Evolutionary conservation across 176 grass and related monocot species (phyloP).

Genomic region (Ensete glaucum): DNA sequence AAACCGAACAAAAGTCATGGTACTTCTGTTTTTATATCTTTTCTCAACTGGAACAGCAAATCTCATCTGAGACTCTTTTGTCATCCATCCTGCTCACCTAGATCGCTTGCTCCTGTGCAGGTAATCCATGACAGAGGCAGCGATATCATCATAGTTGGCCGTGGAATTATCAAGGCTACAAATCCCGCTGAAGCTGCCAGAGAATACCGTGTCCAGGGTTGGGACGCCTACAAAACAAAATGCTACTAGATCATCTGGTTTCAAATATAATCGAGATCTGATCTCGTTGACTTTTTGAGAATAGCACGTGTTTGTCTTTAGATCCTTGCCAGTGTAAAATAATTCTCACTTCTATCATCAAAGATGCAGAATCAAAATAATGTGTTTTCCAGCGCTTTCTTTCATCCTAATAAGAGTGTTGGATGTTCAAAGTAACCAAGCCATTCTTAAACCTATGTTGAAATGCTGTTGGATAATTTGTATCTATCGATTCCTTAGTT

Average conservation of each 20-base stretch:
- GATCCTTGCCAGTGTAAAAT: neutral
- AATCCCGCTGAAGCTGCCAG: conserved; percentile 38
- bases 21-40: neutral
- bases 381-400: neutral
- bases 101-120: conserved; percentile 27
- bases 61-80: too few species aligned
- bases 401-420: too few species aligned
- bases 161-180: conserved; percentile 60
- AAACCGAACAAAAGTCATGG: neutral
- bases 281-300: neutral
- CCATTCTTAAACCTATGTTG: too few species aligned
- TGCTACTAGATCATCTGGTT: conserved; percentile 26
- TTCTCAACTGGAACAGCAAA: neutral
- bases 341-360: neutral
- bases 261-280: neutral
- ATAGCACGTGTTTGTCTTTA: neutral
- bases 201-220: conserved; percentile 60
- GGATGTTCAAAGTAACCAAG: too few species aligned
- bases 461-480: too few species aligned
- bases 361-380: neutral
- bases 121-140: conserved; percentile 66
- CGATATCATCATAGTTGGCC: conserved; percentile 78
- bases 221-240: conserved; percentile 60
- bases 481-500: too few species aligned
- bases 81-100: neutral